Percentiles rank a stretch among this genome's conserved stretches.
Evolutionary conservation across 2,329 filamentous ascomycete genomes (phyloP).

Genomic region (Colletotrichum karsti): DNA sequence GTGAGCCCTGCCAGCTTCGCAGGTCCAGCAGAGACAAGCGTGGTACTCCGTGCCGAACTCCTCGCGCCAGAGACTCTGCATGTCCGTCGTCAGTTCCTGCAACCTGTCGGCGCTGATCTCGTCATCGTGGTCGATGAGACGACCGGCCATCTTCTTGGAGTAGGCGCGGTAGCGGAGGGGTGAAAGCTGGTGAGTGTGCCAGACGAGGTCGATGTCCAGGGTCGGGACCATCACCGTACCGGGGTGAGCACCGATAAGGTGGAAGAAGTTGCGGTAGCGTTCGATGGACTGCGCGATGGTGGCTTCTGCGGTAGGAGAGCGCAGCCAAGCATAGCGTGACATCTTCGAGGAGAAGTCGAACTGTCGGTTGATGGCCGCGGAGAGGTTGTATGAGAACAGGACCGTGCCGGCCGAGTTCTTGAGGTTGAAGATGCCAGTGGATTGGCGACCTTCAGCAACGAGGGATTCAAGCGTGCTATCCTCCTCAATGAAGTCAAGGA

Average conservation of each 20-base stretch:
- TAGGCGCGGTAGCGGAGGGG: constrained; percentile 36
- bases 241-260: constrained; percentile 39
- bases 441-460: neutral
- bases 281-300: constrained; percentile 43
- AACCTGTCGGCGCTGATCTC: constrained; percentile 38
- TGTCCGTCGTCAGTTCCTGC: constrained; percentile 36
- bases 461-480: neutral
- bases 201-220: constrained; percentile 50
- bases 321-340: constrained; percentile 47
- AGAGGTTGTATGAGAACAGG: constrained; percentile 32
- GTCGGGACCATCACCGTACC: constrained; percentile 46
- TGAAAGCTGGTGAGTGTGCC: constrained; percentile 52
- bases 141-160: constrained; percentile 26
- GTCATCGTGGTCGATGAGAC: constrained; percentile 50
- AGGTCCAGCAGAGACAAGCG: constrained; percentile 46
- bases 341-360: constrained; percentile 50
- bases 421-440: constrained; percentile 27
- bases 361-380: constrained; percentile 46
- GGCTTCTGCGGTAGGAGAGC: constrained; percentile 41
- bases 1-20: constrained; percentile 37
- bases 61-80: constrained; percentile 37
- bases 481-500: constrained; percentile 1
- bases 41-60: constrained; percentile 45
- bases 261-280: constrained; percentile 49
- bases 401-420: constrained; percentile 9